Percentiles rank a stretch among this genome's conserved stretches.
Conservation (phyloP, 2,329 filamentous ascomycete genomes). For the Zymoseptoria passerinii region DNA sequence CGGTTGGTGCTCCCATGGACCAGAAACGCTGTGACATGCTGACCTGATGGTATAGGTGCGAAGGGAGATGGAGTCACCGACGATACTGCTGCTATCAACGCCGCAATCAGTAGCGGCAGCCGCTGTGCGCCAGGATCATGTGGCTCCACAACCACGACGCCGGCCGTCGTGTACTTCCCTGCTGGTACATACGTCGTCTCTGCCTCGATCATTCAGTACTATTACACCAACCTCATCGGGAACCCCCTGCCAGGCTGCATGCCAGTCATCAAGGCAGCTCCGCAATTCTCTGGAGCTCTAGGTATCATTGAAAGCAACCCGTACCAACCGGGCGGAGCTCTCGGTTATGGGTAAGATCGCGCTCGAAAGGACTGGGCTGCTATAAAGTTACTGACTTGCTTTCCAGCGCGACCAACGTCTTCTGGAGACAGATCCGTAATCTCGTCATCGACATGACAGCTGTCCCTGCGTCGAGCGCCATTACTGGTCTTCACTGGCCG, state of each 20-base stretch:
- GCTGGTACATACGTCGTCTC: conserved; percentile 52
- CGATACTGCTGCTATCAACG: conserved; percentile 49
- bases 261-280: conserved; percentile 47
- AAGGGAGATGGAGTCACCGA: conserved; percentile 44
- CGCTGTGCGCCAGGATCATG: conserved; percentile 35
- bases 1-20: conserved; percentile 19
- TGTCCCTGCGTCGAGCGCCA: conserved; percentile 36
- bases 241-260: conserved; percentile 44
- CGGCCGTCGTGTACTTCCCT: conserved; percentile 51
- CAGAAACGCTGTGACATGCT: not conserved
- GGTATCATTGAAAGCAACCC: conserved; percentile 52
- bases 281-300: conserved; percentile 45
- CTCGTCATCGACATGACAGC: conserved; percentile 53
- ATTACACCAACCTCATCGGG: conserved; percentile 55
- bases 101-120: conserved; percentile 34
- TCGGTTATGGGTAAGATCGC: conserved; percentile 23
- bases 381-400: conserved; percentile 33
- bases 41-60: conserved; percentile 12
- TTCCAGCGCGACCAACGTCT: conserved; percentile 51
- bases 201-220: conserved; percentile 51
- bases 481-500: conserved; percentile 41
- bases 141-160: conserved; percentile 42
- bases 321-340: conserved; percentile 36
- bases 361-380: not conserved
- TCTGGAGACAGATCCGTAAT: conserved; percentile 58